phyloP scores from a whole-genome alignment of 768 basidiomycete species.

The Boletus rubroflammeus region DNA sequence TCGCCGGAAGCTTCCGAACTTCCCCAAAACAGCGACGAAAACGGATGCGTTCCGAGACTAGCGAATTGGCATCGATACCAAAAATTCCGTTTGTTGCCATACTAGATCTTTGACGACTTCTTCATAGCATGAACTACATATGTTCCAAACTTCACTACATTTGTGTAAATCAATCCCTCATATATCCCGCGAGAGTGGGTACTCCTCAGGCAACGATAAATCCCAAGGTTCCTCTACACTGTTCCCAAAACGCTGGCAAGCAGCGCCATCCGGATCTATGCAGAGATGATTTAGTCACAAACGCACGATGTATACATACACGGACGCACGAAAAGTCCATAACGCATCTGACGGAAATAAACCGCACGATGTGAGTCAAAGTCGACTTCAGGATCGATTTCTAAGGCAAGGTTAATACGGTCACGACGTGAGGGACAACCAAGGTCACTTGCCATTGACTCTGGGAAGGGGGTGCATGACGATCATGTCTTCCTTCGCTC shows the following conservation, averaged over 20 bases:
- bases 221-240: slow-evolving; percentile 3
- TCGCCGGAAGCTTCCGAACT: too few relatives aligned
- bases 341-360: slow-evolving; percentile 98
- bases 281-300: neutral
- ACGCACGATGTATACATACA: neutral
- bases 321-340: slow-evolving; percentile 87
- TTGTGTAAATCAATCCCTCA: neutral
- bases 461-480: slow-evolving; percentile 99
- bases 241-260: slow-evolving; percentile 59
- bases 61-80: too few relatives aligned
- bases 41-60: too few relatives aligned
- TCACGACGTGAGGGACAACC: neutral
- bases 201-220: neutral
- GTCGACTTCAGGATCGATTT: slow-evolving; percentile 98
- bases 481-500: slow-evolving; percentile 96
- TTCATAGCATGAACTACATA: too few relatives aligned
- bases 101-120: too few relatives aligned
- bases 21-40: too few relatives aligned
- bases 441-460: slow-evolving; percentile 62
- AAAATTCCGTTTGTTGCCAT: too few relatives aligned
- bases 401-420: slow-evolving; percentile 39
- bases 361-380: slow-evolving; percentile 92
- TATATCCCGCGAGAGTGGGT: neutral
- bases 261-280: slow-evolving; percentile 76
- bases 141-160: too few relatives aligned